Conservation (phyloP, 2,329 filamentous ascomycete genomes). For the Cladosporium sp. region DNA sequence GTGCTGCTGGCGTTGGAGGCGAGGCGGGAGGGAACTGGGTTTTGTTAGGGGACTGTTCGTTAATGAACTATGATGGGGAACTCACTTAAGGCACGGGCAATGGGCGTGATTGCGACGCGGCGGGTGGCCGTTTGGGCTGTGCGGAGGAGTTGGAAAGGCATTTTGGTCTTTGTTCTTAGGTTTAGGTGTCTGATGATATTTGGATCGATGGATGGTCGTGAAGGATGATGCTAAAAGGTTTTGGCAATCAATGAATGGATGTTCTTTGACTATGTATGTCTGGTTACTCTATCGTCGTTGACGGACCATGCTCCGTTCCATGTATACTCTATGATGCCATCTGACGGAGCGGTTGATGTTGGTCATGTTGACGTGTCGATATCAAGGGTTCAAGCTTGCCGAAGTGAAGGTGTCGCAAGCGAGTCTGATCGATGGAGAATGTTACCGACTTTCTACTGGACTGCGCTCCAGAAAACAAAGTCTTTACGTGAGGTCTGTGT, state of each 20-base stretch:
- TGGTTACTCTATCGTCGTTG: neutral
- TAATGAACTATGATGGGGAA: neutral
- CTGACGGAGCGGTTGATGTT: neutral
- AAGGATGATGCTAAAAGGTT: neutral
- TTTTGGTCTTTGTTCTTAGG: neutral
- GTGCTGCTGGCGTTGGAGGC: slow-evolving; percentile 5
- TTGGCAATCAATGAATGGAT: neutral
- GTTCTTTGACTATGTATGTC: neutral
- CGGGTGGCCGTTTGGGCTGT: neutral
- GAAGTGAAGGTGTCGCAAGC: neutral
- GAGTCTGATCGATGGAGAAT: too few relatives aligned
- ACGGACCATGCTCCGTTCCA: neutral
- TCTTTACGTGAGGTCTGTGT: too few relatives aligned
- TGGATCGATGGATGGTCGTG: neutral
- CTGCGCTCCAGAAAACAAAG: too few relatives aligned
- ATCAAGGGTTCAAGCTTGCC: slow-evolving; percentile 6
- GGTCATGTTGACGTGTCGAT: slow-evolving; percentile 8
- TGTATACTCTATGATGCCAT: neutral
- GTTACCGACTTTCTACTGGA: too few relatives aligned
- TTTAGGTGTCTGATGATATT: neutral
- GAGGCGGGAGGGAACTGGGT: neutral
- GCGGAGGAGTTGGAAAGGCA: slow-evolving; percentile 11
- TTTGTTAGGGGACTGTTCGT: neutral
- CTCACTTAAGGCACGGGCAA: neutral
- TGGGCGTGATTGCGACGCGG: neutral